Evolutionary conservation across 2,329 filamentous ascomycete genomes (phyloP).

Genomic region (Trematosphaeria pertusa): DNA sequence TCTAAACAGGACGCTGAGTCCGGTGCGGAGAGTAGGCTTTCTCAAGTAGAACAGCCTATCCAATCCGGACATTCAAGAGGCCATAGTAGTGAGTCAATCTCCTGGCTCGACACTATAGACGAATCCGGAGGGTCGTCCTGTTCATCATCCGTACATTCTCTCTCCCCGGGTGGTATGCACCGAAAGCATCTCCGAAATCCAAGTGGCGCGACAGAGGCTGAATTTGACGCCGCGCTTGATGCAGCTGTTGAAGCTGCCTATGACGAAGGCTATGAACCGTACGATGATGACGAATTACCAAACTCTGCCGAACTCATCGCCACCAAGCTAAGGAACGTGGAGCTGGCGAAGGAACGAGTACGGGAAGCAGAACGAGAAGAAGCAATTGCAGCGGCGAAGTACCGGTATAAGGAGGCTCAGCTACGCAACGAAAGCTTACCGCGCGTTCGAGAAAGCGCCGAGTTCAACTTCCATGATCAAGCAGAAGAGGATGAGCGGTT

Average conservation of each 20-base stretch:
- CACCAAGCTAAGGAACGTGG: conserved; percentile 64
- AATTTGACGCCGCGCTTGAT: conserved; percentile 93
- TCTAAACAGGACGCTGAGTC: conserved; percentile 26
- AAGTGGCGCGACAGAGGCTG: conserved; percentile 80
- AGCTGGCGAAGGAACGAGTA: conserved; percentile 77
- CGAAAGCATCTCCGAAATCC: conserved; percentile 72
- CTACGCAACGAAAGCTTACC: conserved; percentile 56
- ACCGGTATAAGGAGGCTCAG: conserved; percentile 60
- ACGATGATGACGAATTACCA: conserved; percentile 58
- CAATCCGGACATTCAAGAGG: conserved; percentile 53
- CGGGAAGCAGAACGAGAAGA: conserved; percentile 76
- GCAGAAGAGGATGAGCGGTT: conserved; percentile 59
- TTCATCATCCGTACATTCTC: conserved; percentile 79
- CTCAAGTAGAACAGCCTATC: conserved; percentile 27
- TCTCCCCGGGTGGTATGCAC: conserved; percentile 73
- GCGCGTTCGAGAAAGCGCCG: conserved; percentile 47
- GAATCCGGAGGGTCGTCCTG: conserved; percentile 81
- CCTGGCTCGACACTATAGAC: conserved; percentile 93
- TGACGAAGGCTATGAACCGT: conserved; percentile 85
- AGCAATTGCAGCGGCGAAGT: conserved; percentile 65
- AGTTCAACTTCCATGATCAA: conserved; percentile 45
- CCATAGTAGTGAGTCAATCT: conserved; percentile 80
- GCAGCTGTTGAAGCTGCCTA: conserved; percentile 96
- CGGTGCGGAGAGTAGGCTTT: conserved; percentile 21
- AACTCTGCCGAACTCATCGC: conserved; percentile 42